These are phyloP conservation scores for Lactifluus volemus DNA, from an alignment of 768 basidiomycete species.

Conservation along the genomic window DNA sequence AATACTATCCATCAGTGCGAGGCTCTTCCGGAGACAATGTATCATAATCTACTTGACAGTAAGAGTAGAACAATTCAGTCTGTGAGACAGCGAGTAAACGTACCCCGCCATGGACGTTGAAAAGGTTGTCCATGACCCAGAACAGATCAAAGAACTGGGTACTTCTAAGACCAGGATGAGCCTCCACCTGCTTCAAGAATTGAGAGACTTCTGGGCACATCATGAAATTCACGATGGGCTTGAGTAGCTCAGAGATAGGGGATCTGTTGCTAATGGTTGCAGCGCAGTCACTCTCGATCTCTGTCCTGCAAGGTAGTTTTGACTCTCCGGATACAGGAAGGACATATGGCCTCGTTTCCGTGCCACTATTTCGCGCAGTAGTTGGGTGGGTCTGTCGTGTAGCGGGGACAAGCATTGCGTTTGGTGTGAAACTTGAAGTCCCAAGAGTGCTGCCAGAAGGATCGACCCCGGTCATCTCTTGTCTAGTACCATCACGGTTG, in stretches of 20 bases:
- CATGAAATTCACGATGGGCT: not conserved
- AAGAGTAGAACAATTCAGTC: not conserved
- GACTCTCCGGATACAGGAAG: not conserved
- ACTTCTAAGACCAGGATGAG: not conserved
- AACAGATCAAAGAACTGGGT: constrained; percentile 5
- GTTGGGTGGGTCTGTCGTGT: not conserved
- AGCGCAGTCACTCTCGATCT: not conserved
- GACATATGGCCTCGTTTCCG: not conserved
- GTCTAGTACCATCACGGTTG: not conserved
- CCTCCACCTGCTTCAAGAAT: constrained; percentile 2
- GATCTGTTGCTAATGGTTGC: not conserved
- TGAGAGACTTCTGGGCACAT: not conserved
- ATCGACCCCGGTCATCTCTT: not conserved
- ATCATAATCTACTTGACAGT: not conserved
- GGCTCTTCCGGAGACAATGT: not conserved
- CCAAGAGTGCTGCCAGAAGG: not conserved
- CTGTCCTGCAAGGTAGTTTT: not conserved
- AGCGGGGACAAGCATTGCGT: not conserved
- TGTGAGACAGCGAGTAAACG: not conserved
- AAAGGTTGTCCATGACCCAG: constrained; percentile 9
- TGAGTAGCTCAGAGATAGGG: not conserved
- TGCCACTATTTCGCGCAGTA: not conserved
- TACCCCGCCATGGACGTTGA: constrained; percentile 14
- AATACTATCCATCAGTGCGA: not conserved
- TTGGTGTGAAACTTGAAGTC: not conserved